Evolutionary conservation across 306 rosid genomes (phyloP), one percentile per base, ranked within the genome.

Genomic region (Pterocarpus macrocarpus): DNA sequence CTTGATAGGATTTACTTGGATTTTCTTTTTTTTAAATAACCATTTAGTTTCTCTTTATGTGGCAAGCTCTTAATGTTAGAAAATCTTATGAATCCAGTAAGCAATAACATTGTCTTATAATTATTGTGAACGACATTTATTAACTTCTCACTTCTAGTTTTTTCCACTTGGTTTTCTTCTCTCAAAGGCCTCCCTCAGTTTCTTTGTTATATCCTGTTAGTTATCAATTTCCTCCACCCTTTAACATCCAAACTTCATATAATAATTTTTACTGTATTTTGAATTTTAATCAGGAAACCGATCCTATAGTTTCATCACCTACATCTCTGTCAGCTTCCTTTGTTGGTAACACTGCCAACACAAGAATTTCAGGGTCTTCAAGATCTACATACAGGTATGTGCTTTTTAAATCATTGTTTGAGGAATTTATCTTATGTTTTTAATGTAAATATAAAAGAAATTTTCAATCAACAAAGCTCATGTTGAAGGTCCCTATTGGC

Each of bases 401-500:
- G 16, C 64, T 13, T 81, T 65, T 70, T 32, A 4, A 50, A 44
- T 50, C 64, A 72, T 75, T 71, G 77, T 73, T 67, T 73, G 65
- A 73, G 3, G 12, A 71, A 59, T 39, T 62, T 61, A 47, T 9
- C 5, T 62, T n/a, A 49, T 33, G 56, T 78, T 86, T 77, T 64
- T 57, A 16, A 49, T 61, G 8, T 45, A 28, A 36, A 50, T 33
- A 65, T 39, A 35, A 81, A 43, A 68, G 3, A 75, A 58, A 58
- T 71, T 71, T 36, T 56, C 34, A 74, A 17, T 65, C 67, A 66
- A 73, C 73, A 78, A 39, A 64, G 58, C 77, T 85, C 57, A 56
- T 85, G 85, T 82, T 84, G 92, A 78, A 92, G 97, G 89, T 92
- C 95, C 61, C 80, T 86, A 74, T 74, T 91, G 88, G 87, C 87